These are phyloP conservation scores for Entamoeba histolytica DNA, from an alignment of 208 protist species.

Conservation along the genomic window DNA sequence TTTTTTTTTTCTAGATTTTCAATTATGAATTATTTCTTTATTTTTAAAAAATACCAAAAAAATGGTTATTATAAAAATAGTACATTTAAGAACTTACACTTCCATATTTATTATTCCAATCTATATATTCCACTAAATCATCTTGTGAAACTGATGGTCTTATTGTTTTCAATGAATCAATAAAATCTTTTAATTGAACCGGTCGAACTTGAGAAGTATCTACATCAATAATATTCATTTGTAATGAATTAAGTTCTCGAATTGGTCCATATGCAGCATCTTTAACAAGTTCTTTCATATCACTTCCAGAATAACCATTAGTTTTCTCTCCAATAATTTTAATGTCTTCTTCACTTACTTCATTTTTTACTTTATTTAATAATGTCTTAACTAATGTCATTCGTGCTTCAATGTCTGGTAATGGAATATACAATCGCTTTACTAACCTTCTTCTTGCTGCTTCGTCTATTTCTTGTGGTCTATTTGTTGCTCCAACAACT, in stretches of 20 bases:
- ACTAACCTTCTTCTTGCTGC: neutral
- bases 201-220: neutral
- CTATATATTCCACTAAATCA: neutral
- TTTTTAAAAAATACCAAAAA: neutral
- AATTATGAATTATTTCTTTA: neutral
- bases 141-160: neutral
- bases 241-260: neutral
- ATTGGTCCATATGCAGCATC: conserved; percentile 17
- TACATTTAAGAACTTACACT: neutral
- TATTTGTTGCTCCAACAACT: conserved; percentile 22
- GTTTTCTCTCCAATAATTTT: neutral
- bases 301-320: conserved; percentile 1
- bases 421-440: conserved; percentile 62
- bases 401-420: conserved; percentile 50
- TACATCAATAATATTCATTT: neutral
- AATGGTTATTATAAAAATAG: too few relatives aligned
- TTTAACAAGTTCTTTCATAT: conserved; percentile 6
- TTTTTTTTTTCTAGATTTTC: neutral
- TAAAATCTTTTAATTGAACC: neutral
- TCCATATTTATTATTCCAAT: neutral
- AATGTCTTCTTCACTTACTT: neutral
- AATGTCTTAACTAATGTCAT: conserved; percentile 33
- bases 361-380: conserved; percentile 3
- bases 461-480: conserved; percentile 18
- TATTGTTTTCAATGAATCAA: neutral